Evolutionary conservation across 73 alveolate genomes (phyloP), one percentile per base, ranked within the genome.

Genomic region (Paraurostyla sp.): DNA sequence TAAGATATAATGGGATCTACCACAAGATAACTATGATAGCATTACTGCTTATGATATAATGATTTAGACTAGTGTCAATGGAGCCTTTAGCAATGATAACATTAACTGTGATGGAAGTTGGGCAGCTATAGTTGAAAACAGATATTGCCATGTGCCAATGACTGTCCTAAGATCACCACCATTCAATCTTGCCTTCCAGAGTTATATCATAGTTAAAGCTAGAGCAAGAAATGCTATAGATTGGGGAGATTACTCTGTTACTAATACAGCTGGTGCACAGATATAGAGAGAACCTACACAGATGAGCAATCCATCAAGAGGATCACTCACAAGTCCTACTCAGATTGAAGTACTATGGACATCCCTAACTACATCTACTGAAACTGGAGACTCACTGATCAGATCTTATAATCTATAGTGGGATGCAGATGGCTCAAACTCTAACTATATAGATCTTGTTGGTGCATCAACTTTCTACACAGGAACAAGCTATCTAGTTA

Each of bases 211-310:
- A n/a, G 91, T 32, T 16, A 18, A 57, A 49, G 22, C 41, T 16
- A 75, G 85, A 18, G 93, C 93, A n/a, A 48, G 84, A 23, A 87
- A 87, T 58, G 75, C 75, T 0, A 40, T 69, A 40, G 93, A 85
- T 4, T 87, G 89, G 88, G 84, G 93, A 20, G 69, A 1, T 16
- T 81, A 57, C 27, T 81, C 91, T 35, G 45, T 68, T 6, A 11
- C 20, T 30, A 81, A 83, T 29, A 23, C 84, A 0, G 41, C 46
- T n/a, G 94, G 90, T 7, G 88, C 82, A 15, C 15, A 38, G 27
- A 80, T 76, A 4, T 40, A 90, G 42, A 40, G 48, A 11, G 71
- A 46, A 20, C 95, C 95, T 0, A 43, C 22, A 16, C 42, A 80
- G 48, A 78, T 78, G 90, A 71, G 69, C 0, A 3, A 48, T 49